A percentile compares a stretch with the other conserved stretches of the same genome.
Conservation (phyloP, 257 asterid species). For the Leptodermis oblonga region DNA sequence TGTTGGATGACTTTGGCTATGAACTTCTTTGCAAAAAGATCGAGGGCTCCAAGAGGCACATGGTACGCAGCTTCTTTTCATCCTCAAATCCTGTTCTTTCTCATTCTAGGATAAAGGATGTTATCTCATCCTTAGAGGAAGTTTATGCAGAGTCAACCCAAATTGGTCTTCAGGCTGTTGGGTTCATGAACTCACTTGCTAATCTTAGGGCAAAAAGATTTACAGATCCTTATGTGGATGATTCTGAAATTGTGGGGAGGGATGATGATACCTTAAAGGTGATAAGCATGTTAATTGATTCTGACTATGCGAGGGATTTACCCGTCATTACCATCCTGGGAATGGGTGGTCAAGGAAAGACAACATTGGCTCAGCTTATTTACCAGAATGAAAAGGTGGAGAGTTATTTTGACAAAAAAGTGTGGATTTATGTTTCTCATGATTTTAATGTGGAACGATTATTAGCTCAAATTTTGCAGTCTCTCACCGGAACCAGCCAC, state of each 20-base stretch:
- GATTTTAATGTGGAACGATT: slow-evolving; percentile 7
- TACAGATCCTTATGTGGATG: too few species aligned
- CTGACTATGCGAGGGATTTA: too few species aligned
- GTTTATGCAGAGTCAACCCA: too few species aligned
- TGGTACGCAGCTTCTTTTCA: slow-evolving; percentile 8
- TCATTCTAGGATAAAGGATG: neutral
- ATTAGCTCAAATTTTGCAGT: slow-evolving; percentile 7
- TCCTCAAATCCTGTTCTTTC: neutral
- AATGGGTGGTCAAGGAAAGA: too few species aligned
- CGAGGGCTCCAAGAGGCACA: neutral
- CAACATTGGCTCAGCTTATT: too few species aligned
- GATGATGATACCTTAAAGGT: too few species aligned
- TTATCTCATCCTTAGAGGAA: neutral
- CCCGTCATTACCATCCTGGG: too few species aligned
- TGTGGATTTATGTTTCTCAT: slow-evolving; percentile 22
- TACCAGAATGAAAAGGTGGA: too few species aligned
- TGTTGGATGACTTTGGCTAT: too few species aligned
- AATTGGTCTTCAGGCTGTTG: too few species aligned
- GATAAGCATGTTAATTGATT: too few species aligned
- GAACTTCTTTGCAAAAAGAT: neutral
- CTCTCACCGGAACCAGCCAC: neutral
- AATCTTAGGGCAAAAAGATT: neutral
- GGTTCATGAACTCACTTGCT: too few species aligned
- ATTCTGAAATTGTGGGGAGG: neutral
- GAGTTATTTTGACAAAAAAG: neutral